A percentile compares a stretch with the other conserved stretches of the same genome.
Evolutionary conservation across 1,284 basidiomycete genomes (phyloP).

Genomic region (Wallemia hederae): DNA sequence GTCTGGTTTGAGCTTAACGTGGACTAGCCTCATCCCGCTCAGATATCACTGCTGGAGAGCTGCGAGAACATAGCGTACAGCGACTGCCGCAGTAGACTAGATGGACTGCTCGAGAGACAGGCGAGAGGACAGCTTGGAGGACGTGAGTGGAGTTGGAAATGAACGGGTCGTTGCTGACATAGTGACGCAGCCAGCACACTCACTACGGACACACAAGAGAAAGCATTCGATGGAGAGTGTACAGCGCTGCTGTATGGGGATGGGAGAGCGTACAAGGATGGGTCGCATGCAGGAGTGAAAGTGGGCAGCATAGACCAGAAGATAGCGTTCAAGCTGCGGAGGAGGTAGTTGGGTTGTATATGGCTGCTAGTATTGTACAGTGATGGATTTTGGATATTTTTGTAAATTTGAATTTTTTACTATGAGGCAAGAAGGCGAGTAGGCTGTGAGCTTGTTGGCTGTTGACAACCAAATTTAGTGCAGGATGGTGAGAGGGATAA

Average conservation of each 20-base stretch:
- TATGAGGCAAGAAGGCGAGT: not conserved
- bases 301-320: not conserved
- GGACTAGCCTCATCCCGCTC: constrained; percentile 9
- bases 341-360: not conserved
- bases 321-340: not conserved
- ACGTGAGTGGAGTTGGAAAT: not conserved
- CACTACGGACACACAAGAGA: not conserved
- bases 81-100: constrained; percentile 19
- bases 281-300: not conserved
- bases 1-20: constrained; percentile 1
- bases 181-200: not conserved
- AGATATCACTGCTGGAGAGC: constrained; percentile 64
- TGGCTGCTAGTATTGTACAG: not conserved
- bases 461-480: not conserved
- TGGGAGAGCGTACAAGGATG: not conserved
- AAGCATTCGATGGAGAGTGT: not conserved
- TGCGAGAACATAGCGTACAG: constrained; percentile 59
- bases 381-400: not conserved
- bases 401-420: not conserved
- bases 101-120: not conserved
- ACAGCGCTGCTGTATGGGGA: not conserved
- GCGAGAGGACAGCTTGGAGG: not conserved
- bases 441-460: not conserved
- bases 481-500: not conserved
- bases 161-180: not conserved